Base-by-base conservation (phyloP, 768 basidiomycete genomes). In the Lactarius tabidus region DNA sequence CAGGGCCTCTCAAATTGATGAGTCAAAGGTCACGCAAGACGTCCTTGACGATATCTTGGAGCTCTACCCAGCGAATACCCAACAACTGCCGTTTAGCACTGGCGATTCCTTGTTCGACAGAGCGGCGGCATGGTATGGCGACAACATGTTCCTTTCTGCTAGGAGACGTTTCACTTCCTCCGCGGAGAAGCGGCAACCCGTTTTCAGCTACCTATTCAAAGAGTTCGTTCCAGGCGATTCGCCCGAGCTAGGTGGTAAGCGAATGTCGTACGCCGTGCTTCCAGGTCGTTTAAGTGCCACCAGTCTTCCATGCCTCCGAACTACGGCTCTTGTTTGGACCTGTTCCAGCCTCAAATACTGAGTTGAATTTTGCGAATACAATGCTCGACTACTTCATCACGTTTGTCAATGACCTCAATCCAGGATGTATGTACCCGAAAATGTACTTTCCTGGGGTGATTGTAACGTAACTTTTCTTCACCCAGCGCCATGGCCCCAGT, bases 91-190 rank as follows among this genome's bases (percentile, higher is more conserved):
- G 0, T 86, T 84, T 75, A 80, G 82, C 62, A 87, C 84, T 0
- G 85, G 85, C 0, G 84, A 87, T 70, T 81, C 80, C 10, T 74
- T 87, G 8, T 87, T 83, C 61, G 85, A 87, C 68, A 73, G 85
- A 53, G 81, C 78, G 0, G 81, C 74, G 53, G 77, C 84, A 0
- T 87, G 82, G 81, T 87, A 86, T 67, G 82, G 82, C 1, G 84
- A 83, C 65, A 74, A 78, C 59, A 85, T 85, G 82, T 87, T 78
- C 71, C 74, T 86, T 36, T 77, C 80, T 0, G 78, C 83, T 0
- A 70, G 84, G 35, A 74, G 85, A 43, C 74, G 81, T 52, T 82
- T 85, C 60, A 81, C 84, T 63, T 74, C 80, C 28, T 75, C 80
- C 51, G 84, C 79, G 0, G 78, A 84, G 3, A 66, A 76, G 0